A percentile compares a stretch with the other conserved stretches of the same genome.
Conservation (phyloP, 768 basidiomycete genomes). For the Cystofilobasidium bisporidii region DNA sequence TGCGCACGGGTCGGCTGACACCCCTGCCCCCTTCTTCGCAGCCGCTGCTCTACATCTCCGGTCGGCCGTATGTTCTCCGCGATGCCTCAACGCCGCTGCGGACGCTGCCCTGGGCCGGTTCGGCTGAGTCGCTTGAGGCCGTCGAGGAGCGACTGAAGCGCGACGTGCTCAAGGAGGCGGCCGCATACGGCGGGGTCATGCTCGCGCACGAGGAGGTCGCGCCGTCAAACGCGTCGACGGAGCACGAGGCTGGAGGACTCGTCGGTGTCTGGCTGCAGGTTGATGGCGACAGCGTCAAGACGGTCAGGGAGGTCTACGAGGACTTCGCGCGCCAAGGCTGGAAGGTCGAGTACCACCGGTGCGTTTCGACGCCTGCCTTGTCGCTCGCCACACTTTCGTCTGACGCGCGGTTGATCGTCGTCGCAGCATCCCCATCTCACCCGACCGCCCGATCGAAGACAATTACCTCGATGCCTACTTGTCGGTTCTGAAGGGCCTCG, state of each 20-base stretch:
- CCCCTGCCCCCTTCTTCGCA: slow-evolving; percentile 44
- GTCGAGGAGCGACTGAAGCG: slow-evolving; percentile 75
- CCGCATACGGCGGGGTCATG: slow-evolving; percentile 75
- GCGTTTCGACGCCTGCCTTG: slow-evolving; percentile 31
- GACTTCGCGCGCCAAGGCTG: slow-evolving; percentile 69
- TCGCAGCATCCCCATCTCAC: slow-evolving; percentile 84
- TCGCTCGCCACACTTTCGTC: neutral
- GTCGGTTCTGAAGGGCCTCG: slow-evolving; percentile 34
- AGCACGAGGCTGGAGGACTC: slow-evolving; percentile 66
- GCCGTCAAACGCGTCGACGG: slow-evolving; percentile 41
- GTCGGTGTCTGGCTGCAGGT: slow-evolving; percentile 90
- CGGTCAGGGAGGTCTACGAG: slow-evolving; percentile 77
- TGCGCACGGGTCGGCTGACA: no score
- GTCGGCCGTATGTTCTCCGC: slow-evolving; percentile 57
- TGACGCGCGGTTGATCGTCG: slow-evolving; percentile 19
- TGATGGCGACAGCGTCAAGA: slow-evolving; percentile 70
- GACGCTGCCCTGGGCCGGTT: slow-evolving; percentile 24
- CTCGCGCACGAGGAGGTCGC: slow-evolving; percentile 63
- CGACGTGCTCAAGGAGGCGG: slow-evolving; percentile 79
- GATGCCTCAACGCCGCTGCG: slow-evolving; percentile 19
- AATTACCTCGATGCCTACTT: slow-evolving; percentile 94
- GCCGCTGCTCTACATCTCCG: slow-evolving; percentile 45
- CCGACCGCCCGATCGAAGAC: slow-evolving; percentile 84
- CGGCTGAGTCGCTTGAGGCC: slow-evolving; percentile 83
- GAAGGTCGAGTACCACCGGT: slow-evolving; percentile 90